Evolutionary conservation across 2,329 filamentous ascomycete genomes (phyloP).

Genomic region (Fusarium buharicum): DNA sequence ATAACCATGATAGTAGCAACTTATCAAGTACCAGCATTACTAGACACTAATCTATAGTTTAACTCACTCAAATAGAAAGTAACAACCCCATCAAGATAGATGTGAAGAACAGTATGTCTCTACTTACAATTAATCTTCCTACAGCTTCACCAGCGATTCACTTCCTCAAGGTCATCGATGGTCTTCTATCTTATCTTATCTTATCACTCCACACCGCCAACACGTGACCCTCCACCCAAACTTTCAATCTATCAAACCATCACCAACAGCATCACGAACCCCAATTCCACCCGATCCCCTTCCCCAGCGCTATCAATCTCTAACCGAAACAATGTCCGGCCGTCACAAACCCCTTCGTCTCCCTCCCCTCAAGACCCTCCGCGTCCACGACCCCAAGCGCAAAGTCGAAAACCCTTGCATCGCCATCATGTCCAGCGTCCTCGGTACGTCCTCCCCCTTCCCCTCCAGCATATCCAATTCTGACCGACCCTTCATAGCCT

Average conservation of each 20-base stretch:
- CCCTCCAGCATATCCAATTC: background rate
- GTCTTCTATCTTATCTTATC: constrained; percentile 21
- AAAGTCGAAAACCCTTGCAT: constrained; percentile 64
- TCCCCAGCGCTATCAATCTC: background rate
- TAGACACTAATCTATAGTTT: no score
- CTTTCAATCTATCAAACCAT: constrained; percentile 28
- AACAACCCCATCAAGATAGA: no score
- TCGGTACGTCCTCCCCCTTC: constrained; percentile 55
- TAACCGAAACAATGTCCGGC: constrained; percentile 54
- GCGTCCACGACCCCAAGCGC: constrained; percentile 64
- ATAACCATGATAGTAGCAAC: no score
- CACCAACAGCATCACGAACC: constrained; percentile 14
- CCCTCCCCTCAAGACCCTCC: constrained; percentile 65
- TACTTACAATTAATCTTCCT: no score
- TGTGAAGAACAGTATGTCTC: no score
- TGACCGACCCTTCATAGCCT: constrained; percentile 63
- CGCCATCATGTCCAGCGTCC: constrained; percentile 66
- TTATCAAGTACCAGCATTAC: no score
- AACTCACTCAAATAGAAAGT: no score
- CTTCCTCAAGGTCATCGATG: no score
- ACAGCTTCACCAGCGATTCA: no score
- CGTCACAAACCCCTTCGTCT: constrained; percentile 65
- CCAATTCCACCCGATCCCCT: background rate
- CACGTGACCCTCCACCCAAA: constrained; percentile 42
- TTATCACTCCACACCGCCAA: constrained; percentile 23